phyloP scores from a whole-genome alignment of 108 stramenopile species.

The Pelagomonas calceolata region DNA sequence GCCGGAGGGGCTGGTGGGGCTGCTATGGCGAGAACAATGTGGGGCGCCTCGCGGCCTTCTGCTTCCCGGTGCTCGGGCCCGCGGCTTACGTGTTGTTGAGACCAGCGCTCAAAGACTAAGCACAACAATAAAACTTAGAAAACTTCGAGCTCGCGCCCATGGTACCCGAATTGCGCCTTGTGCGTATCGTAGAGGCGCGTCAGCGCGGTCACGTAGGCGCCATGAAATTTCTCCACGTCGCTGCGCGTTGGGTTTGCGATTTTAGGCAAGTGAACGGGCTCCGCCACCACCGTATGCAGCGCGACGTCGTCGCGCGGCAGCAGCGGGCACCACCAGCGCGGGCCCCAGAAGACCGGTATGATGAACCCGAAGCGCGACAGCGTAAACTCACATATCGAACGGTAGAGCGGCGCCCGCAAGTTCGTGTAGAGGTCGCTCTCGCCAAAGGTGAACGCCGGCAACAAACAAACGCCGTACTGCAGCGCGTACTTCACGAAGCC shows the following conservation, averaged over 20 bases:
- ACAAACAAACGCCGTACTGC: conserved; percentile 38
- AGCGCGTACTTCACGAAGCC: conserved; percentile 55
- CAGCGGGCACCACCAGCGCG: conserved; percentile 36
- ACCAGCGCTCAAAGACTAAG: no score
- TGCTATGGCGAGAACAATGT: no score
- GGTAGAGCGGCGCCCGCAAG: conserved; percentile 27
- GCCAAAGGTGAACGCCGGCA: conserved; percentile 57
- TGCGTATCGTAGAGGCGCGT: conserved; percentile 44
- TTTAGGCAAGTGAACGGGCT: conserved; percentile 44
- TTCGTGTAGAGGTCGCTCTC: conserved; percentile 43
- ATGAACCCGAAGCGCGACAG: neutral
- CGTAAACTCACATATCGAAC: neutral
- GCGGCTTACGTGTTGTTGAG: no score
- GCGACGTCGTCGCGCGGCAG: conserved; percentile 35
- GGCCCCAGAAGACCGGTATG: neutral
- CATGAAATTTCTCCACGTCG: conserved; percentile 48
- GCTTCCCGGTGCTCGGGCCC: no score
- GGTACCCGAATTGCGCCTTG: conserved; percentile 46
- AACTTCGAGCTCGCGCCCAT: conserved; percentile 19
- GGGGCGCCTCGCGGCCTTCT: no score
- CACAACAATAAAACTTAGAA: no score
- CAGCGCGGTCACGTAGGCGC: conserved; percentile 43
- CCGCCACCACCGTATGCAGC: conserved; percentile 43
- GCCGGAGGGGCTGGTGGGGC: no score
- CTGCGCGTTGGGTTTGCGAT: conserved; percentile 44